Evolutionary conservation across 257 asterid genomes (phyloP), one percentile per base, ranked within the genome.

Genomic region (Knoxia roxburghii): DNA sequence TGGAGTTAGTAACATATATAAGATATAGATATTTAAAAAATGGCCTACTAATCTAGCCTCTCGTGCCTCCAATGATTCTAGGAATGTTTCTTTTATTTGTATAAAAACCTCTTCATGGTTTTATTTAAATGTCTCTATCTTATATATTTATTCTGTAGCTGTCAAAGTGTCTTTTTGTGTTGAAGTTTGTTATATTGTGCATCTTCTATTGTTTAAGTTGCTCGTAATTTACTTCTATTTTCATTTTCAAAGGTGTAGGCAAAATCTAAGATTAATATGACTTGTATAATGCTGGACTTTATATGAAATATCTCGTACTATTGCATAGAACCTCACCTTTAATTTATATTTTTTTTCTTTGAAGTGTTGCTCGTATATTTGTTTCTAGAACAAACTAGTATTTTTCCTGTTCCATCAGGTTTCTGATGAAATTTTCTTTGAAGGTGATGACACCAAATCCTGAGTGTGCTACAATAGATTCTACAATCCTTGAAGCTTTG

Each of bases 391-490:
- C 20, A 48, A 72, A 29, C 52, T 9, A 52, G 30, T 6, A 20
- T 24, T 62, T n/a, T 53, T 6, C 21, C 33, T 18, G 57, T 55
- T 55, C 12, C 23, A 61, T 52, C n/a, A n/a, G 33, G 63, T 53
- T 64, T 49, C n/a, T 46, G 18, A 41, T 70, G 39, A 50, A 55
- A 73, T 71, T 50, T 75, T 51, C 67, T 68, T 60, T 77, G 65
- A 56, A 92, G 98, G 96, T 92, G 61, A 92, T 92, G 97, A 92
- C 98, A 13, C 84, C 84, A 64, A 85, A 78, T 72, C 98, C 97
- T 51, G 91, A 89, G 76, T 83, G 91, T 76, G 96, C 89, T 35
- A 82, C 95, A n/a, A 67, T 81, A 55, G 98, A 92, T 77, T 82
- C 90, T 46, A 82, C 95, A 57, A 89, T 92, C 72, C 97, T 92